Conservation (phyloP, 768 basidiomycete species). For the Tulasnella sp. region DNA sequence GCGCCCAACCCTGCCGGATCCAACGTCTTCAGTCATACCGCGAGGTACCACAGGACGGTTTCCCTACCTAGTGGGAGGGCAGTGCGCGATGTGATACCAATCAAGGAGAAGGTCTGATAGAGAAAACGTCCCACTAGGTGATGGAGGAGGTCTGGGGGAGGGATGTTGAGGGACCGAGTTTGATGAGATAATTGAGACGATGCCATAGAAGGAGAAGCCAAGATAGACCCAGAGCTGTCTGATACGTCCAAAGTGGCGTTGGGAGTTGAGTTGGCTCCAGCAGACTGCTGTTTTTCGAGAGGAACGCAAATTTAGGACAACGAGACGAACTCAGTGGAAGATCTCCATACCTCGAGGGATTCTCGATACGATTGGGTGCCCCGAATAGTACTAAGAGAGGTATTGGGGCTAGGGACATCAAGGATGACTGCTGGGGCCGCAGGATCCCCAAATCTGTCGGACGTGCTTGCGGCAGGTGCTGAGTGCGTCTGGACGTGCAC, state of each 20-base stretch:
- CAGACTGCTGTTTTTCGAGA: too few species aligned
- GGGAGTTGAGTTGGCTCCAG: neutral
- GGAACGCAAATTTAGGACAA: neutral
- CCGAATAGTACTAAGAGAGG: neutral
- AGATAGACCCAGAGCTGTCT: neutral
- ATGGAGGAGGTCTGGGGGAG: conserved; percentile 22
- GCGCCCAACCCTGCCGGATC: conserved; percentile 4
- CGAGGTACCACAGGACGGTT: neutral
- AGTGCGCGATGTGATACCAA: neutral
- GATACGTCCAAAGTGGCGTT: neutral
- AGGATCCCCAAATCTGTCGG: neutral
- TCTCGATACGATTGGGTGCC: neutral
- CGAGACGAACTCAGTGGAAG: neutral
- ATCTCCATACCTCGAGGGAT: neutral
- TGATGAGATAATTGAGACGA: neutral
- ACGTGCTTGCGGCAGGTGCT: neutral
- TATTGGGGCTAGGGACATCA: neutral
- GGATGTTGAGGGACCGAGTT: conserved; percentile 18
- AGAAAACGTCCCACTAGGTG: conserved; percentile 27
- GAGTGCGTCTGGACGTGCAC: conserved; percentile 1
- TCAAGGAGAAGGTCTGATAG: neutral
- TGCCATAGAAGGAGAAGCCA: neutral
- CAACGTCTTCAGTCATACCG: neutral
- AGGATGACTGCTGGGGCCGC: neutral
- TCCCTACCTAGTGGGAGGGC: neutral